Percentiles rank a stretch among this genome's conserved stretches.
Evolutionary conservation across 768 basidiomycete genomes (phyloP).

Genomic region (Phaeolepiota aurea): DNA sequence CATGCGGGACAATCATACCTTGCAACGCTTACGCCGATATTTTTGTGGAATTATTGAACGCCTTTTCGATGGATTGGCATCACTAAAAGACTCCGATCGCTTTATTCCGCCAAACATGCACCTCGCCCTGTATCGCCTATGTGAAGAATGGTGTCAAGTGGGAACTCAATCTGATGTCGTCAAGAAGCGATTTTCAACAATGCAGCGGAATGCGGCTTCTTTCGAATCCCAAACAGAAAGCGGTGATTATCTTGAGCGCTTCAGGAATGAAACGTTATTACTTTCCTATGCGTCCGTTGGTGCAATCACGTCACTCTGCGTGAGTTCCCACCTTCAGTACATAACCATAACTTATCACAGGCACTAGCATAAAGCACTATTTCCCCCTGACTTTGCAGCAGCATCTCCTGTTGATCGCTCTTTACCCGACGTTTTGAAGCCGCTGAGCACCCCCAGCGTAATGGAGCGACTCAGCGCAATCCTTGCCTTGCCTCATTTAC

Average conservation of each 20-base stretch:
- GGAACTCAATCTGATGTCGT: slow-evolving; percentile 69
- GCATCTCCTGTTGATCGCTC: slow-evolving; percentile 57
- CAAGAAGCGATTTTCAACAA: slow-evolving; percentile 59
- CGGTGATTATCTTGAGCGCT: slow-evolving; percentile 45
- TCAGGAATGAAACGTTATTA: slow-evolving; percentile 60
- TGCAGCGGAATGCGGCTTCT: slow-evolving; percentile 60
- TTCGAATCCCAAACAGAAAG: slow-evolving; percentile 46
- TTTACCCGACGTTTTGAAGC: slow-evolving; percentile 39
- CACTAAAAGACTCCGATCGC: slow-evolving; percentile 65
- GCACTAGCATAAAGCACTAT: slow-evolving; percentile 78
- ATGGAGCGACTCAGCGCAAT: slow-evolving; percentile 67
- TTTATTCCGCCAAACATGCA: slow-evolving; percentile 72
- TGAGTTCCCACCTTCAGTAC: slow-evolving; percentile 35
- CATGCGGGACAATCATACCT: slow-evolving; percentile 63
- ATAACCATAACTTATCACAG: neutral
- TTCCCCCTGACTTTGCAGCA: slow-evolving; percentile 48
- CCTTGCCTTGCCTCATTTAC: slow-evolving; percentile 47
- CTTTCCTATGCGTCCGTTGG: slow-evolving; percentile 81
- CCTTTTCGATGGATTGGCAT: slow-evolving; percentile 69
- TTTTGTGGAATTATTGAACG: slow-evolving; percentile 88
- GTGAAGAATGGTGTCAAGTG: slow-evolving; percentile 91
- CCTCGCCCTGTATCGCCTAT: slow-evolving; percentile 72
- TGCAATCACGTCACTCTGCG: slow-evolving; percentile 81
- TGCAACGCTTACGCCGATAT: slow-evolving; percentile 79
- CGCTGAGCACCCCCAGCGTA: slow-evolving; percentile 41